Percentiles rank a stretch among this genome's conserved stretches.
Evolutionary conservation across 2,329 filamentous ascomycete species (phyloP).

Genomic region (Penicillium sp.): DNA sequence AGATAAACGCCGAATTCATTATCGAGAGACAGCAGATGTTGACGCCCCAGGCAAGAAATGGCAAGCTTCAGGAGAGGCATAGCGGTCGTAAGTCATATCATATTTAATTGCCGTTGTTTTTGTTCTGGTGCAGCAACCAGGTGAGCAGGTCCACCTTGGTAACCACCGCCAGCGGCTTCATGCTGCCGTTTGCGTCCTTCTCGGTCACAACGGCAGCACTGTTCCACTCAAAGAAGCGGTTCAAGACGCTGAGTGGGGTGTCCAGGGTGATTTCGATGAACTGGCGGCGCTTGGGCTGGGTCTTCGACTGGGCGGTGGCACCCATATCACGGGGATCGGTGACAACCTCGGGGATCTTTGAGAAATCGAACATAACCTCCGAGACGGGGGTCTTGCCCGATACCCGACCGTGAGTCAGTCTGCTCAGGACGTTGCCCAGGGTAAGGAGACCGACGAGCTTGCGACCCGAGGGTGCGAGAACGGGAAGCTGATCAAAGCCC

Average conservation of each 20-base stretch:
- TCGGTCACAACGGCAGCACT: slow-evolving; percentile 94
- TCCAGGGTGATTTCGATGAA: slow-evolving; percentile 95
- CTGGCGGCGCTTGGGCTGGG: slow-evolving; percentile 58
- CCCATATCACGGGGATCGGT: slow-evolving; percentile 76
- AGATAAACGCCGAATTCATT: background rate
- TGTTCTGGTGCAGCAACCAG: slow-evolving; percentile 76
- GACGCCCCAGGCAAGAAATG: background rate
- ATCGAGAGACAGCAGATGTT: background rate
- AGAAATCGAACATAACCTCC: slow-evolving; percentile 97
- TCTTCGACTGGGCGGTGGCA: slow-evolving; percentile 23
- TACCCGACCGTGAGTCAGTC: slow-evolving; percentile 81
- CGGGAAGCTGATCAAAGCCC: slow-evolving; percentile 95
- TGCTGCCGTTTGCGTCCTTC: slow-evolving; percentile 57
- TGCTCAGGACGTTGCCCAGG: slow-evolving; percentile 88
- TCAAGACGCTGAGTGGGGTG: slow-evolving; percentile 78
- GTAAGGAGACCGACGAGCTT: slow-evolving; percentile 90
- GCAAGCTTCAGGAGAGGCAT: slow-evolving; percentile 14
- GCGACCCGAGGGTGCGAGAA: slow-evolving; percentile 68
- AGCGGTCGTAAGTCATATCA: slow-evolving; percentile 1
- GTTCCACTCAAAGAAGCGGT: slow-evolving; percentile 98
- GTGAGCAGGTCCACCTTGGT: slow-evolving; percentile 95
- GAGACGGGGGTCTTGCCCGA: slow-evolving; percentile 71
- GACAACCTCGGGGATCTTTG: slow-evolving; percentile 80
- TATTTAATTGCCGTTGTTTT: slow-evolving; percentile 19
- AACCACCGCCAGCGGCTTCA: slow-evolving; percentile 84